phyloP scores from a whole-genome alignment of 192 early-diverging fungal genomes.

The Gonapodya prolifera region DNA sequence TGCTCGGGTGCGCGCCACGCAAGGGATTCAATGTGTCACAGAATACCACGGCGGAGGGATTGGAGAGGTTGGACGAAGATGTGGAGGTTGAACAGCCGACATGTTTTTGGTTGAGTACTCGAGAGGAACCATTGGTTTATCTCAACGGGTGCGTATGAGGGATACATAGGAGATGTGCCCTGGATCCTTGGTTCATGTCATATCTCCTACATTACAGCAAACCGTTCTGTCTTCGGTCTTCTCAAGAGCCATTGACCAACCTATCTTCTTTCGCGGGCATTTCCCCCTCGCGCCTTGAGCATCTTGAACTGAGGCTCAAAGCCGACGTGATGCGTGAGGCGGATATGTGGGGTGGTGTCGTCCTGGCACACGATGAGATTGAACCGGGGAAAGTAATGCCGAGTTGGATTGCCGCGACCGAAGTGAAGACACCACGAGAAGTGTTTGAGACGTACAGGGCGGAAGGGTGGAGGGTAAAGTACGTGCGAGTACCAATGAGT shows the following conservation, averaged over 20 bases:
- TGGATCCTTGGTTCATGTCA: neutral
- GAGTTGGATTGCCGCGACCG: conserved; percentile 39
- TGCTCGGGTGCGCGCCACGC: neutral
- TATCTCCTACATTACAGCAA: conserved; percentile 4
- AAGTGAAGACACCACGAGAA: conserved; percentile 40
- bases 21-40: neutral
- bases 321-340: conserved; percentile 41
- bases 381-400: conserved; percentile 30
- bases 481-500: conserved; percentile 43
- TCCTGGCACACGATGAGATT: conserved; percentile 49
- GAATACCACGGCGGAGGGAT: neutral
- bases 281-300: conserved; percentile 34
- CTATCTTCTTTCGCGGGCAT: conserved; percentile 39
- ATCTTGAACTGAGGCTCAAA: conserved; percentile 43
- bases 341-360: conserved; percentile 24
- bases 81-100: neutral
- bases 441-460: conserved; percentile 33
- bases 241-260: conserved; percentile 35
- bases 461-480: conserved; percentile 32
- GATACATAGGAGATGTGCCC: neutral
- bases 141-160: conserved; percentile 24
- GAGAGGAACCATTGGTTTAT: conserved; percentile 40
- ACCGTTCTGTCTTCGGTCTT: conserved; percentile 48
- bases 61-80: neutral
- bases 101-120: conserved; percentile 21